A percentile compares a stretch with the other conserved stretches of the same genome.
phyloP scores from a whole-genome alignment of 306 rosid species.

The Lathyrus aphaca region DNA sequence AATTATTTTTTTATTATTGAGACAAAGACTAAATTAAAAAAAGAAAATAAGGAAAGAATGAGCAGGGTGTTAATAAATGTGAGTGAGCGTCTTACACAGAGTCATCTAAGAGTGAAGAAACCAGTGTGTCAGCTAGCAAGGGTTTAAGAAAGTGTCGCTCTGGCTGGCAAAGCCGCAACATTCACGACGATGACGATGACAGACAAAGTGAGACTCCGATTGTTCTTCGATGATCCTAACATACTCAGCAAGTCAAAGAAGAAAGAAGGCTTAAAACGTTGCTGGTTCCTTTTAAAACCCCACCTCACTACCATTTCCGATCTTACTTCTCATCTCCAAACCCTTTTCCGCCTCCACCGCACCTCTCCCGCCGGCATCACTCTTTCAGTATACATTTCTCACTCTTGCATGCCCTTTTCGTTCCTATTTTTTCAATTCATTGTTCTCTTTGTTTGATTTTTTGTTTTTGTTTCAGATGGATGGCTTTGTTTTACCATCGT shows the following conservation, averaged over 20 bases:
- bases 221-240: constrained; percentile 57
- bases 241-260: constrained; percentile 61
- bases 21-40: too few species aligned
- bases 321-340: constrained; percentile 55
- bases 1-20: too few species aligned
- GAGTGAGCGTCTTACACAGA: background rate
- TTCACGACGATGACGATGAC: constrained; percentile 39
- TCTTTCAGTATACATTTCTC: constrained; percentile 53
- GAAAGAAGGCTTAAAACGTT: constrained; percentile 62
- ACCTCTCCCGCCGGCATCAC: constrained; percentile 73
- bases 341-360: constrained; percentile 57
- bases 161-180: constrained; percentile 8
- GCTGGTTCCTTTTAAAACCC: constrained; percentile 85
- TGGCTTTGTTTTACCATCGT: constrained; percentile 86
- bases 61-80: background rate
- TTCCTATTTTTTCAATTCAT: background rate
- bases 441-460: too few species aligned
- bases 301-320: constrained; percentile 70
- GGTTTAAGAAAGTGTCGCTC: constrained; percentile 44
- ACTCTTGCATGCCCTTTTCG: constrained; percentile 18
- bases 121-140: constrained; percentile 15
- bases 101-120: background rate
- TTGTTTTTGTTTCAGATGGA: constrained; percentile 62
- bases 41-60: too few species aligned
- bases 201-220: constrained; percentile 67